Evolutionary conservation across 2,329 filamentous ascomycete species (phyloP).

Genomic region (Talaromyces verruculosus): DNA sequence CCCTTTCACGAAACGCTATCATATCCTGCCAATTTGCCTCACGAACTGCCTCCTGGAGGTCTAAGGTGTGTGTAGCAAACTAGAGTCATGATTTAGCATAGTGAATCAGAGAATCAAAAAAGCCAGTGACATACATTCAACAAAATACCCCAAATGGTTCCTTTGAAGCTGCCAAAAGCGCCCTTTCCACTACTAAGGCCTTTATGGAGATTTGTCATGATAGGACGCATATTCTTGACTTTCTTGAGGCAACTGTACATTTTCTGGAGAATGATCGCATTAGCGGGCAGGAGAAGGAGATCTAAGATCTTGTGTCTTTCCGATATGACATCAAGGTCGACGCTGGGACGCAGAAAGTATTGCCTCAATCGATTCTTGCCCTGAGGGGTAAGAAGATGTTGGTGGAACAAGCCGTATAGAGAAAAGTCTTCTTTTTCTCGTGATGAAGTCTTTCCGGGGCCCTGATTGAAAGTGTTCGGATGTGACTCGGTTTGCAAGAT

Average conservation of each 20-base stretch:
- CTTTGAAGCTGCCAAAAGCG: conserved; percentile 58
- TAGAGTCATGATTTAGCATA: conserved; percentile 33
- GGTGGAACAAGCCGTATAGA: conserved; percentile 77
- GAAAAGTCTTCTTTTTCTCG: conserved; percentile 79
- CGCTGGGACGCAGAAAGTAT: conserved; percentile 75
- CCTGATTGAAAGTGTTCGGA: conserved; percentile 76
- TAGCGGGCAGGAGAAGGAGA: conserved; percentile 67
- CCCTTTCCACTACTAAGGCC: conserved; percentile 63
- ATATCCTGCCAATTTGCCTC: conserved; percentile 57
- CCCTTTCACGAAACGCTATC: conserved; percentile 57
- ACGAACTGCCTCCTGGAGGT: conserved; percentile 64
- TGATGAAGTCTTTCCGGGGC: conserved; percentile 59
- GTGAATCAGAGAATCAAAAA: background rate
- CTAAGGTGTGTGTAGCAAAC: conserved; percentile 71
- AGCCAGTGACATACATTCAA: conserved; percentile 44
- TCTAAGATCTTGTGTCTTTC: conserved; percentile 70
- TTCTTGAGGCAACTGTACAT: conserved; percentile 64
- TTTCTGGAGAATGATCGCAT: conserved; percentile 56
- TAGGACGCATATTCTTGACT: conserved; percentile 72
- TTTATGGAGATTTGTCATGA: conserved; percentile 70
- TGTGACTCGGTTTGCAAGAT: conserved; percentile 81
- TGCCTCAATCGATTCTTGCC: conserved; percentile 73
- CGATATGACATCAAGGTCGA: conserved; percentile 65
- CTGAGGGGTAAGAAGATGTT: conserved; percentile 73
- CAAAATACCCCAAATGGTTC: conserved; percentile 72